phyloP scores from a whole-genome alignment of 805 yeast genomes.

The Saturnispora hagleri region DNA sequence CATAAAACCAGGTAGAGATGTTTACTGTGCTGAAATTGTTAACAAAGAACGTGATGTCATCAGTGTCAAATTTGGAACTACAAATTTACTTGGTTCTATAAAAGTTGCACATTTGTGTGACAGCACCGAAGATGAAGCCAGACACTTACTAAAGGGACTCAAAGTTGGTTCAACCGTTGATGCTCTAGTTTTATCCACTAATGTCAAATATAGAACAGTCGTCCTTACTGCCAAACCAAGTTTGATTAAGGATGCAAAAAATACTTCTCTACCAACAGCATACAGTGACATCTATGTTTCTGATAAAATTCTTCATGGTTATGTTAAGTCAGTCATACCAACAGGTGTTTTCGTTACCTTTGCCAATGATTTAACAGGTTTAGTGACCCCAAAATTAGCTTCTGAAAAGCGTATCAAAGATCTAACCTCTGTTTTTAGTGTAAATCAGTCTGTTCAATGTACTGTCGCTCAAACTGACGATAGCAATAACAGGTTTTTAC shows the following conservation, averaged over 20 bases:
- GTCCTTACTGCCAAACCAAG: constrained; percentile 57
- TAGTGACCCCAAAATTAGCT: constrained; percentile 68
- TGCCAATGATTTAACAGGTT: constrained; percentile 72
- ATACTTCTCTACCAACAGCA: constrained; percentile 42
- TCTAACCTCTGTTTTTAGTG: constrained; percentile 43
- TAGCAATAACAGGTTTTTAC: constrained; percentile 58
- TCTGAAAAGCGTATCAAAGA: constrained; percentile 45
- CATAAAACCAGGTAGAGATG: constrained; percentile 51
- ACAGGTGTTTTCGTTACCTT: constrained; percentile 80
- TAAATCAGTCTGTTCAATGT: constrained; percentile 65
- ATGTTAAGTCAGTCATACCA: constrained; percentile 65
- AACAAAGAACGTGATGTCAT: constrained; percentile 72
- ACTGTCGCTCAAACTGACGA: constrained; percentile 60
- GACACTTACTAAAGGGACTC: constrained; percentile 53
- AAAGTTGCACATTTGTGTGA: constrained; percentile 71
- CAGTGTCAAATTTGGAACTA: constrained; percentile 49
- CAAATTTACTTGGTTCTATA: constrained; percentile 58
- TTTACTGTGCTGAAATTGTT: constrained; percentile 50
- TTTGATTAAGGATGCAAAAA: constrained; percentile 54
- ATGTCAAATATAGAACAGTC: constrained; percentile 49
- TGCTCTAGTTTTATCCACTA: constrained; percentile 61
- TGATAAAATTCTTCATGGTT: constrained; percentile 52
- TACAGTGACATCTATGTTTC: constrained; percentile 51
- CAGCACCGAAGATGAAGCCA: constrained; percentile 62
- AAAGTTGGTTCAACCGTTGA: constrained; percentile 51